These are phyloP conservation scores for Neurospora hispaniola DNA, from an alignment of 495 filamentous ascomycete species.

Conservation along the genomic window DNA sequence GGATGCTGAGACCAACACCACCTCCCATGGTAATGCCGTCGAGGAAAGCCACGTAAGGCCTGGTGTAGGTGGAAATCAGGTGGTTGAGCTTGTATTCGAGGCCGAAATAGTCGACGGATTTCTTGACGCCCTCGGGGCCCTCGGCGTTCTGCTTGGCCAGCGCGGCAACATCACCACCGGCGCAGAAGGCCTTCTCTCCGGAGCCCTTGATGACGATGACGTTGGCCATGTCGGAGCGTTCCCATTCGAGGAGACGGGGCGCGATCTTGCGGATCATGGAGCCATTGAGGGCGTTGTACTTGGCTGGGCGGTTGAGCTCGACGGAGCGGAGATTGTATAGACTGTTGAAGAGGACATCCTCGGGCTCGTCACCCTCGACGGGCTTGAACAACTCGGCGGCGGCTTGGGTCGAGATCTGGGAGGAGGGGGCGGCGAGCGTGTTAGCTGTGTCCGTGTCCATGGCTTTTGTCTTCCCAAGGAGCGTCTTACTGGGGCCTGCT, in stretches of 20 bases:
- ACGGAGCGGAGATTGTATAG: conserved; percentile 83
- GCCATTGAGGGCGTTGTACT: conserved; percentile 80
- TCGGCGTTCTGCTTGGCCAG: conserved; percentile 63
- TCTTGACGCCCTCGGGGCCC: conserved; percentile 53
- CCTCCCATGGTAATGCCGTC: conserved; percentile 98
- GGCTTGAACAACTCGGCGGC: conserved; percentile 20
- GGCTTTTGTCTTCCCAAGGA: background rate
- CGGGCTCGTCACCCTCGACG: conserved; percentile 58
- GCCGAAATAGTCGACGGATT: conserved; percentile 74
- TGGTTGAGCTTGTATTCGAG: conserved; percentile 93
- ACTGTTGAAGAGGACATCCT: conserved; percentile 86
- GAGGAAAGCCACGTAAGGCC: conserved; percentile 93
- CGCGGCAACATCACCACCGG: conserved; percentile 77
- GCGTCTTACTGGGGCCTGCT: conserved; percentile 39
- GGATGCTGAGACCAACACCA: conserved; percentile 85
- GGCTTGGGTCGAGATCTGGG: conserved; percentile 48
- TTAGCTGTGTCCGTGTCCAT: background rate
- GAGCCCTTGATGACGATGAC: conserved; percentile 86
- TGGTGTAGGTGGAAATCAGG: conserved; percentile 83
- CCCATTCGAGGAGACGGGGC: conserved; percentile 80
- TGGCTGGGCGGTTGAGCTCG: conserved; percentile 85
- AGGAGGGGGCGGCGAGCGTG: background rate
- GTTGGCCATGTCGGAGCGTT: conserved; percentile 86
- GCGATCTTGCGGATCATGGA: conserved; percentile 93
- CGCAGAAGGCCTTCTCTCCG: conserved; percentile 77